Base-by-base conservation (phyloP, 768 basidiomycete species). In the Podaxis rugospora region DNA sequence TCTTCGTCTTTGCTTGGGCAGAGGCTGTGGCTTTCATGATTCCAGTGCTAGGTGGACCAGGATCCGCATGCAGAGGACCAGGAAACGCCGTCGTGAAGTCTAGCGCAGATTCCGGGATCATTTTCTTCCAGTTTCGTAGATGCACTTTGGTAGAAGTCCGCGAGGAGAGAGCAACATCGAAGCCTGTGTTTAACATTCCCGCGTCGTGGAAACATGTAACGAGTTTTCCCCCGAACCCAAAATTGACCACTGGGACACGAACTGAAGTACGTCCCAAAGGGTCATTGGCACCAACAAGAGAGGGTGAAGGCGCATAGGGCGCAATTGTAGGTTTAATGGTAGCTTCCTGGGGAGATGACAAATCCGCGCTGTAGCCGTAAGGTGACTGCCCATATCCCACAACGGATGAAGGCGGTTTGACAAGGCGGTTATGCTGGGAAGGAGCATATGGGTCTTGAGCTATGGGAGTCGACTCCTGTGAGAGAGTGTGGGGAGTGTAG, bases 151-250 rank as follows among this genome's bases (percentile, higher is more conserved):
- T 88, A 10, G 88, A 84, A 53, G 84, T 84, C 32, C 89, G 83
- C 14, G 87, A 84, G 11, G 88, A 83, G 25, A 92, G 75, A 1
- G 90, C 87, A 51, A 92, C 85, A 71, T 93, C 89, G 70, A 92
- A 88, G 46, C 90, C 88, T 18, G 88, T 85, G 70, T 79, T 85
- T 69, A 89, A 71, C 14, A 84, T 82, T 11, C 82, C 76, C 55
- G 83, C 80, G 32, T 84, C 83, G 66, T 92, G 93, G 77, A 96
- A 97, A 71, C 92, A 95, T 6, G 92, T 88, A 7, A 95, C 82
- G 60, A 98, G 67, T 68, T 89, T 90, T 10, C 95, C 95, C n/a
- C 94, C 94, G 67, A 95, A 95, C 0, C 96, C 96, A 67, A 98
- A 97, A 63, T 86, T 89, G 57, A 95, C 77, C 28, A 97, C 78